phyloP scores from a whole-genome alignment of 2,329 filamentous ascomycete genomes.

The Diatrype stigma region DNA sequence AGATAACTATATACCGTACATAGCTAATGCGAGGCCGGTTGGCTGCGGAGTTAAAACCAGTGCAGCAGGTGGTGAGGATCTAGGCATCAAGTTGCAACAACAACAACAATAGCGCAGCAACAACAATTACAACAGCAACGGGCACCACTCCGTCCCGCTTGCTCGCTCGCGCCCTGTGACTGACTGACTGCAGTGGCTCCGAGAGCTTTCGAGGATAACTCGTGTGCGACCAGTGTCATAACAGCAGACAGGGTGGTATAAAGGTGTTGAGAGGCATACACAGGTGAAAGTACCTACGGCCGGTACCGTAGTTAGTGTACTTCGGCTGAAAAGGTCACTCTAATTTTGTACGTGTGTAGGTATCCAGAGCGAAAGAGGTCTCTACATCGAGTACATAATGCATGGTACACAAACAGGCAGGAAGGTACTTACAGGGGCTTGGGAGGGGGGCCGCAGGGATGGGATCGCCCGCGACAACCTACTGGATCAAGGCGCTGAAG shows the following conservation, averaged over 20 bases:
- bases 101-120: too few relatives aligned
- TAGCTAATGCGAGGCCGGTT: not conserved
- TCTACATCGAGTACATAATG: not conserved
- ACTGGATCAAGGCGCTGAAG: not conserved
- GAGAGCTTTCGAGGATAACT: not conserved
- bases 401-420: not conserved
- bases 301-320: not conserved
- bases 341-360: not conserved
- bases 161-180: not conserved
- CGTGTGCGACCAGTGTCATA: not conserved
- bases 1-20: not conserved
- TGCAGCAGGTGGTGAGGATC: not conserved
- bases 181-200: too few relatives aligned
- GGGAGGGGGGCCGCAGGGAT: not conserved
- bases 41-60: not conserved
- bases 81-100: too few relatives aligned
- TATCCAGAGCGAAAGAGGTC: too few relatives aligned
- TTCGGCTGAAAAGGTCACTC: not conserved
- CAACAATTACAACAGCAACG: too few relatives aligned
- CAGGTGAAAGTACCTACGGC: not conserved
- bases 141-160: not conserved
- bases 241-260: not conserved
- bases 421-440: not conserved
- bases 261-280: not conserved
- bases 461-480: not conserved